These are phyloP conservation scores for Mycena rosella DNA, from an alignment of 768 basidiomycete species.

Conservation along the genomic window DNA sequence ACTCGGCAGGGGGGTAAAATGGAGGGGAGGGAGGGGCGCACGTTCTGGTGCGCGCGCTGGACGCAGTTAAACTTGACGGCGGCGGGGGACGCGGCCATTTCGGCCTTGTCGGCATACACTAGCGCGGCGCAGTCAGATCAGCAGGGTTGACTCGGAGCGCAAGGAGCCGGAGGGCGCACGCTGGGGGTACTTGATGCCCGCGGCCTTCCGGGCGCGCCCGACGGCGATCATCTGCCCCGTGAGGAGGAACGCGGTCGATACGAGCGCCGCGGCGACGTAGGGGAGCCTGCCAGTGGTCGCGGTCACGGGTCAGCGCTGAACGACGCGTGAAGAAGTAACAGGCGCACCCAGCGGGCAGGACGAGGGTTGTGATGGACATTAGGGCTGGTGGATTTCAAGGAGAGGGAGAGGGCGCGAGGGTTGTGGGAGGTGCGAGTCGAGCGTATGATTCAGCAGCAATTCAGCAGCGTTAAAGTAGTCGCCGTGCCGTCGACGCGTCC, in stretches of 20 bases:
- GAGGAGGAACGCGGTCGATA: constrained; percentile 42
- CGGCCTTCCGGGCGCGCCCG: constrained; percentile 37
- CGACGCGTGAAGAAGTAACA: constrained; percentile 30
- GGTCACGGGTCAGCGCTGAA: constrained; percentile 37
- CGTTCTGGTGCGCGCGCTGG: no score
- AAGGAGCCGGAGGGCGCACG: no score
- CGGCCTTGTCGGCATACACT: constrained; percentile 53
- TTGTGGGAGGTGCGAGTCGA: no score
- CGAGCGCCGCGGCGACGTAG: constrained; percentile 39
- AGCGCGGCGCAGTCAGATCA: no score
- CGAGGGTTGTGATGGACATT: constrained; percentile 27
- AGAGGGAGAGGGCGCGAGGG: no score
- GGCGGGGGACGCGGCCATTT: constrained; percentile 42
- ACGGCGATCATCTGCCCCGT: constrained; percentile 44
- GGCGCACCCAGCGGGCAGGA: constrained; percentile 32
- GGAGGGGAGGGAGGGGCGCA: no score
- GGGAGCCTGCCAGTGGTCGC: constrained; percentile 20
- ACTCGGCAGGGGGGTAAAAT: no score
- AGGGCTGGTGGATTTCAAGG: no score
- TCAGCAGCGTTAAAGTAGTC: no score
- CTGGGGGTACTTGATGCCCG: constrained; percentile 48
- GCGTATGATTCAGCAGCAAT: no score
- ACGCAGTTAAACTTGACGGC: constrained; percentile 50
- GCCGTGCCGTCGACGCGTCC: no score
- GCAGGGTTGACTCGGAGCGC: no score